These are phyloP conservation scores for Globisporangium polare DNA, from an alignment of 352 stramenopile species.

Conservation along the genomic window DNA sequence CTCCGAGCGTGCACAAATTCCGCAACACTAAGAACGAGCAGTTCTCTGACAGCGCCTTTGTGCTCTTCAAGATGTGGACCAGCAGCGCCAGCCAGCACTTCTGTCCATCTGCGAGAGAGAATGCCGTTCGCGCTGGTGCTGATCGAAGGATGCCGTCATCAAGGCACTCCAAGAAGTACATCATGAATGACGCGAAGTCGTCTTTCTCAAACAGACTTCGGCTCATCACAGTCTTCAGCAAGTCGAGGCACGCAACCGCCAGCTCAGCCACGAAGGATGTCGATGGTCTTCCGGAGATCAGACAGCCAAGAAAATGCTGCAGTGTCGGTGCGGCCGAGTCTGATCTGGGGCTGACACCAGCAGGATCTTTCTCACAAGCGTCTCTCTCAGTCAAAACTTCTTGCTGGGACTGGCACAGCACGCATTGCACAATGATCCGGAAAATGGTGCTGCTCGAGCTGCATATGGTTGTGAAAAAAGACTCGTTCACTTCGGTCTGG, in stretches of 20 bases:
- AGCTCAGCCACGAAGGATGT: conserved; percentile 11
- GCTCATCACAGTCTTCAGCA: conserved; percentile 33
- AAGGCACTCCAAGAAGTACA: conserved; percentile 56
- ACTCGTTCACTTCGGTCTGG: conserved; percentile 37
- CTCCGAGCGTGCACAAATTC: conserved; percentile 48
- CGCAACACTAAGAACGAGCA: conserved; percentile 46
- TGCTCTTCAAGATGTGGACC: conserved; percentile 44
- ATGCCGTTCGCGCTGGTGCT: not conserved
- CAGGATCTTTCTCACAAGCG: not conserved
- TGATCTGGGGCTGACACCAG: not conserved
- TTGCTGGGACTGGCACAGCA: conserved; percentile 13
- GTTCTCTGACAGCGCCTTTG: conserved; percentile 37
- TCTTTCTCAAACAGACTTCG: conserved; percentile 47
- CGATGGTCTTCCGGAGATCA: conserved; percentile 16
- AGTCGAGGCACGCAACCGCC: conserved; percentile 34
- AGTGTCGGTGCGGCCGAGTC: conserved; percentile 6
- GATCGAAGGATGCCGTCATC: conserved; percentile 24
- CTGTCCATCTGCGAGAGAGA: conserved; percentile 26
- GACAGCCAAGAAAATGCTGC: conserved; percentile 13
- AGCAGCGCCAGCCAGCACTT: conserved; percentile 64
- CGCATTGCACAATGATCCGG: conserved; percentile 35
- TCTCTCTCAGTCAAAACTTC: not conserved
- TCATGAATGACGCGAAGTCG: conserved; percentile 57
- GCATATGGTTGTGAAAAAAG: conserved; percentile 54
- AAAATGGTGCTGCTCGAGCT: conserved; percentile 47